These are phyloP conservation scores for Hirsutella minnesotensis DNA, from an alignment of 2,329 filamentous ascomycete genomes.

Conservation along the genomic window DNA sequence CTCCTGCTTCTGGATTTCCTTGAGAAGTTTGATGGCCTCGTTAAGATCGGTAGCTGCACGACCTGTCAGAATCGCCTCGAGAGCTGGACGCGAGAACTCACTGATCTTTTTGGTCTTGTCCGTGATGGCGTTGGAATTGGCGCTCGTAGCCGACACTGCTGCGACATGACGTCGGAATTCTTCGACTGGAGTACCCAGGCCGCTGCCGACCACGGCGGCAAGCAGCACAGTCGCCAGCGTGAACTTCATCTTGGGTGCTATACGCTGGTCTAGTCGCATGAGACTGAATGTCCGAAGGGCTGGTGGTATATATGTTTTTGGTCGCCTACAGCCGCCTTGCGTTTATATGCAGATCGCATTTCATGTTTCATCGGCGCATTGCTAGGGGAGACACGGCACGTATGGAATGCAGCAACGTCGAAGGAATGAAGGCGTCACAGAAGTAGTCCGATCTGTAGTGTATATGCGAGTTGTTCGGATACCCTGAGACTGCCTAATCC, in stretches of 20 bases:
- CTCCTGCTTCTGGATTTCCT: background rate
- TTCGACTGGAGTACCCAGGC: background rate
- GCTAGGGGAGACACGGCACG: no score
- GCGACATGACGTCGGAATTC: background rate
- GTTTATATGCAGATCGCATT: no score
- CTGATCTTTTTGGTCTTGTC: background rate
- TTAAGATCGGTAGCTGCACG: background rate
- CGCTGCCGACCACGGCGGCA: background rate
- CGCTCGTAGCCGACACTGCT: background rate
- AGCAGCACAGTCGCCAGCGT: background rate
- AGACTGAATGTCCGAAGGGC: no score
- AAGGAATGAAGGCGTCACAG: no score
- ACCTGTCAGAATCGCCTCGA: background rate
- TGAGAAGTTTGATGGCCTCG: background rate
- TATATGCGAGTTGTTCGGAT: no score
- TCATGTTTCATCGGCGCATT: no score
- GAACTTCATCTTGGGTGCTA: background rate
- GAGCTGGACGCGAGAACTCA: background rate
- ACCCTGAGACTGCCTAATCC: no score
- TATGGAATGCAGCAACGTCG: no score
- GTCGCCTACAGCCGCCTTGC: no score
- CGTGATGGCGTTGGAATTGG: background rate
- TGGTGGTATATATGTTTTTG: no score
- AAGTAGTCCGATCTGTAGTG: no score
- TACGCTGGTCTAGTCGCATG: no score